Evolutionary conservation across 106 monocot genomes (phyloP), one percentile per base, ranked within the genome.

Genomic region (Dioscorea dumetorum): DNA sequence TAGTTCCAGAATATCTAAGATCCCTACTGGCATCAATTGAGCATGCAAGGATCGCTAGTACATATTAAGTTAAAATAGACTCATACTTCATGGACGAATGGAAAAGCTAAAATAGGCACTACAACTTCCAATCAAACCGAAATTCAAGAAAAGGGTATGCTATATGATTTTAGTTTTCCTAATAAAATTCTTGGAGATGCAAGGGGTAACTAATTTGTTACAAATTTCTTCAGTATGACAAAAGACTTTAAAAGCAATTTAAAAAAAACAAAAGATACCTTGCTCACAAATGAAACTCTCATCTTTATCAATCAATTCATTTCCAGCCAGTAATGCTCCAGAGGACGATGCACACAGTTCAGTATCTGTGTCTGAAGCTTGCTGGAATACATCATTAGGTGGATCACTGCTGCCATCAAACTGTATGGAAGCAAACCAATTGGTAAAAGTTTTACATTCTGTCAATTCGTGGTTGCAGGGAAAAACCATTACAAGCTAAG

Each of bases 311-410:
- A 49, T 53, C 17, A 73, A 76, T 19, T 60, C 21, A 67, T 82
- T 61, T 59, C 19, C 63, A 57, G 22, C 70, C 59, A 49, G 58
- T 22, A 60, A 51, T 54, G 41, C 57, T 52, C 50, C 17, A 23
- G 76, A 74, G 18, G 82, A 71, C 15, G 77, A 78, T 58, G 77
- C 49, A 61, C 61, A 63, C 22, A n/a, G 52, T 57, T 33, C 62
- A 50, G 35, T 58, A 24, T 57, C 63, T 15, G 66, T 28, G 28
- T 28, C 57, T 34, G 66, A 67, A 28, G 57, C 62, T 61, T 57
- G 54, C 32, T 65, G 14, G 20, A 58, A 17, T 35, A 53, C 22
- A 62, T 56, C 28, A 28, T 28, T 0, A 17, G 62, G 17, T 70
- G 61, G 13, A 59, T 33, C 16, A 64, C 11, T 15, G 28, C 14